Evolutionary conservation across 2,329 filamentous ascomycete species (phyloP), one percentile per base, ranked within the genome.

Genomic region (Trichoderma koningiopsis): DNA sequence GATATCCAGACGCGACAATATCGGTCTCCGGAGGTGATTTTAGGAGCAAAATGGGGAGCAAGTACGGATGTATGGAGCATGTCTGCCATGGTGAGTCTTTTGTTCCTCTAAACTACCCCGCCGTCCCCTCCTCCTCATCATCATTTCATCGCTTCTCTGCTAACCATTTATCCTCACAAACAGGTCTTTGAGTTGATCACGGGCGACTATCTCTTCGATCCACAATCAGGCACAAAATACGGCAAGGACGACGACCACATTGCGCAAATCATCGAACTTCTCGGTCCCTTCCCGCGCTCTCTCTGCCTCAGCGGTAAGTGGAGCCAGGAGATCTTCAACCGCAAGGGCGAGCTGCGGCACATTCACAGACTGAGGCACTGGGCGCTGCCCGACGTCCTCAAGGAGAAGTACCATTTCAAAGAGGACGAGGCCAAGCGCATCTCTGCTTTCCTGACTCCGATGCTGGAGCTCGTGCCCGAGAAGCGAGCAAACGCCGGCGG

Each of bases 11-110:
- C 96, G 10, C 88, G 96, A 76, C 96, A 99, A 81, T 99, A 99
- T 81, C 88, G 96, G 69, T 98, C 96, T 1, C 96, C 96, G 1
- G 96, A 99, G 81, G 96, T 99, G 68, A 98, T 99, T 71, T 84
- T 99, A 24, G 96, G 96, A 49, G 89, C 94, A 3, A 98, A 98
- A 84, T 99, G 96, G 96, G 96, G 96, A 74, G 96, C 96, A n/a
- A 98, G 95, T 78, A 98, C 96, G 1, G 96, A 99, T 81, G 92
- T 98, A 8, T 99, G 96, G 96, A 98, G 95, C 82, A 99, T 99
- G 96, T 94, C 96, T 70, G 92, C 92, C 74, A 99, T 99, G 96
- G 96, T 98, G 86, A 76, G 89, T 77, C 61, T 27, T 8, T 10
- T 11, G 5, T 43, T 19, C n/a, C 40, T 43, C 40, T 43, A 10